Base-by-base conservation (phyloP, 2,329 filamentous ascomycete species). In the Shiraia bambusicola region DNA sequence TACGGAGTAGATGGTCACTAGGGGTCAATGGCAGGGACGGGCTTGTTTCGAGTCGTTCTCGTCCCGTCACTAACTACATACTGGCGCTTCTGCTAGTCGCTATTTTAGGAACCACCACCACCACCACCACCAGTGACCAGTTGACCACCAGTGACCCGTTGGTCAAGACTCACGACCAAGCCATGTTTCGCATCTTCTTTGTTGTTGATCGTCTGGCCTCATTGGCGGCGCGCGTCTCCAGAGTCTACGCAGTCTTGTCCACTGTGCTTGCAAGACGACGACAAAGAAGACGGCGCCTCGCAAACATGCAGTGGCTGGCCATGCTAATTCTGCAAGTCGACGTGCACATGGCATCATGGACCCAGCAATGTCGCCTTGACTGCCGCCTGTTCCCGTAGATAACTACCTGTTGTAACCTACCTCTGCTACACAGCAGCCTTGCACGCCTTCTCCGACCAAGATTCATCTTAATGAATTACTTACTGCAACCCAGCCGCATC, bases 61-160 rank as follows among this genome's bases (percentile, higher is more conserved):
- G 10, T 19, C 13, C 25, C 11, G 36, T 17, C n/a, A n/a, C n/a
- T n/a, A n/a, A n/a, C n/a, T n/a, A n/a, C n/a, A n/a, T n/a, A n/a
- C 35, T 37, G 17, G 36, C 36, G 28, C 28, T 8, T 12, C 11
- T 7, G 28, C n/a, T 27, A 9, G 29, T 28, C 29, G 42, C 36
- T 60, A 60, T 60, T 60, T 57, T 54, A 45, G 50, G 46, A 37
- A 42, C 42, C 47, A 22, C 54, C 42, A 42, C 49, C n/a, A n/a
- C n/a, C n/a, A n/a, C n/a, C n/a, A n/a, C n/a, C n/a, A n/a, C n/a
- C n/a, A n/a, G n/a, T n/a, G n/a, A n/a, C n/a, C n/a, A n/a, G n/a
- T n/a, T n/a, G n/a, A n/a, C n/a, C n/a, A n/a, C n/a, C n/a, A n/a
- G n/a, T n/a, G n/a, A n/a, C n/a, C n/a, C n/a, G n/a, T n/a, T n/a